Base-by-base conservation (phyloP, 768 basidiomycete genomes). In the Tylopilus cervinicoccineus region DNA sequence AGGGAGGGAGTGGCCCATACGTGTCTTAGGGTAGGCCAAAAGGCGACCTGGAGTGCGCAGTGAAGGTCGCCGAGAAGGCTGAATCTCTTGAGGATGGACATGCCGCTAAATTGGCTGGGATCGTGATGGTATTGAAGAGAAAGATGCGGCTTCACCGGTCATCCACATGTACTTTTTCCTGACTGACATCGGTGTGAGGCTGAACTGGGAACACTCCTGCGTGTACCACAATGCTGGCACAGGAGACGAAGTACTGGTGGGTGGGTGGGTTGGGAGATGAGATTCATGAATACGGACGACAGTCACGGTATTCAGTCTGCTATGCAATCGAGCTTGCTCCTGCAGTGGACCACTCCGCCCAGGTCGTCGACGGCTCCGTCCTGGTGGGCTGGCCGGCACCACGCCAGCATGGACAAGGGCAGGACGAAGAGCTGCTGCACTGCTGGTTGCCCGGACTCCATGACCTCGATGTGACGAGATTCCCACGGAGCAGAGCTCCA, bases 11-110 rank as follows among this genome's bases (percentile, higher is more conserved):
- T 51, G 10, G 43, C 42, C 20, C 69, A 56, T 22, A 84, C 47
- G 2, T 69, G 70, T 6, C 53, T 51, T 16, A 82, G 26, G 0
- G 83, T 83, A 74, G 82, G 26, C 70, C 50, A n/a, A 67, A 69
- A 47, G 57, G 76, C 59, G 54, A 55, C 7, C 53, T 56, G 47
- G 4, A 82, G 27, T 1, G 72, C 73, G 29, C 65, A 4, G 22
- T 62, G 55, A 11, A 85, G 52, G 56, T 83, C 78, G 0, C 45
- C 29, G 4, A 81, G 53, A 13, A 76, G 63, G n/a, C 56, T 52
- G 37, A 77, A 68, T 3, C 50, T n/a, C 19, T 43, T 48, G 42
- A 58, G 38, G 27, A 61, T 37, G 29, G 53, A 24, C 59, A 62
- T 60, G 8, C 6, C n/a, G n/a, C n/a, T n/a, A n/a, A n/a, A n/a